Base-by-base conservation (phyloP, 1,139 yeast species). In the Suhomyces terraborum region DNA sequence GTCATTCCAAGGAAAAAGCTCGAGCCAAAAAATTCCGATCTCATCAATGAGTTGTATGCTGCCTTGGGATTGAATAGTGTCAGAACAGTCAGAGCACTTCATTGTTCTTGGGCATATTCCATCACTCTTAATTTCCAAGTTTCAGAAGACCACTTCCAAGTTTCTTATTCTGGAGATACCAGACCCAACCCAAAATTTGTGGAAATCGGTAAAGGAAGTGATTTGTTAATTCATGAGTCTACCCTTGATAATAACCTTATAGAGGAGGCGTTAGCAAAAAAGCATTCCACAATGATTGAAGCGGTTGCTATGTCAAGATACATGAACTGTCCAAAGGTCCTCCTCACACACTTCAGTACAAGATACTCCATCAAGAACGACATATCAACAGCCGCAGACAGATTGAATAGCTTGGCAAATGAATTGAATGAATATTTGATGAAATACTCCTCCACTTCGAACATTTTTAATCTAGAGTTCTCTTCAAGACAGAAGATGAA, bases 151-250 rank as follows among this genome's bases (percentile, higher is more conserved):
- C 50, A 61, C 0, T 88, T 89, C 66, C 84, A 79, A 51, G 71
- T 91, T 1, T 84, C 97, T 0, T 94, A 88, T 59, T 88, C 97
- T 1, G 98, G 98, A 8, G 99, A 93, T 57, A 88, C 98, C 0
- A 77, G 98, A 54, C 98, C 98, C 1, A 84, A 82, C 49, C 58
- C 69, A 4, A 65, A 60, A 36, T 73, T 73, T 50, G 86, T 84
- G 48, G 73, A 69, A 5, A 77, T 86, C 38, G 98, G 96, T 0
- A 48, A 59, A 22, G 63, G 69, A n/a, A 79, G 89, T 33, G 95
- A 89, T 55, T 62, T 94, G 40, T 69, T 93, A 45, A 82, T 93
- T 36, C 99, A 93, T 59, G 99, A 93, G 59, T 91, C 97, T 0
- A 88, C 98, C 0, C 76, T 91, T 47, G 97, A 88, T 45, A 87